Evolutionary conservation across 345 rosid genomes (phyloP).

Genomic region (Durio zibethinus): DNA sequence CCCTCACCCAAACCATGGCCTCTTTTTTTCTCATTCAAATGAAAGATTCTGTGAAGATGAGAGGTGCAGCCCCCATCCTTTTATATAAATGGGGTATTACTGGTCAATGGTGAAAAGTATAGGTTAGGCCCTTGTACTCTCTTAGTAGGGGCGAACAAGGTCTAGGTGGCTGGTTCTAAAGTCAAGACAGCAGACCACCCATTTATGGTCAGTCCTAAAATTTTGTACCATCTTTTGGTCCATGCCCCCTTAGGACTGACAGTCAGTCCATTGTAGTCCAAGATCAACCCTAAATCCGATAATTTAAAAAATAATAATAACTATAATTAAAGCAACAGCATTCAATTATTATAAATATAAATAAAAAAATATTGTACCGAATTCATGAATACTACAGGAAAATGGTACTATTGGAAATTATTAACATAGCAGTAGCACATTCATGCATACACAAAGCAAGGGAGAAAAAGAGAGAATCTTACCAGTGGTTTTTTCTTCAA

Average conservation of each 20-base stretch:
- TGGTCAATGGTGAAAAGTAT: not conserved
- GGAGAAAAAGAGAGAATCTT: not conserved
- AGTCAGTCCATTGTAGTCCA: not conserved
- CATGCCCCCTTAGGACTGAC: not conserved
- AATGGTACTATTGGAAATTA: too few relatives aligned
- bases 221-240: not conserved
- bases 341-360: not conserved
- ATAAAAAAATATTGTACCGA: not conserved
- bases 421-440: not conserved
- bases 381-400: not conserved
- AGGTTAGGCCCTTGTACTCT: not conserved
- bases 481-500: conserved; percentile 25
- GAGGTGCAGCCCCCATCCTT: not conserved
- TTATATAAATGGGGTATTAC: not conserved
- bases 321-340: not conserved
- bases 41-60: conserved; percentile 2
- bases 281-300: not conserved
- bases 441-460: not conserved
- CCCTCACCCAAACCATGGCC: not conserved
- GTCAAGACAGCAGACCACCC: not conserved
- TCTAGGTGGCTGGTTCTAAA: not conserved
- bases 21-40: not conserved
- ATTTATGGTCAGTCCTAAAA: not conserved
- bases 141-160: not conserved
- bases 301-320: not conserved